phyloP scores from a whole-genome alignment of 441 rosid genomes.

The Sinapis alba region DNA sequence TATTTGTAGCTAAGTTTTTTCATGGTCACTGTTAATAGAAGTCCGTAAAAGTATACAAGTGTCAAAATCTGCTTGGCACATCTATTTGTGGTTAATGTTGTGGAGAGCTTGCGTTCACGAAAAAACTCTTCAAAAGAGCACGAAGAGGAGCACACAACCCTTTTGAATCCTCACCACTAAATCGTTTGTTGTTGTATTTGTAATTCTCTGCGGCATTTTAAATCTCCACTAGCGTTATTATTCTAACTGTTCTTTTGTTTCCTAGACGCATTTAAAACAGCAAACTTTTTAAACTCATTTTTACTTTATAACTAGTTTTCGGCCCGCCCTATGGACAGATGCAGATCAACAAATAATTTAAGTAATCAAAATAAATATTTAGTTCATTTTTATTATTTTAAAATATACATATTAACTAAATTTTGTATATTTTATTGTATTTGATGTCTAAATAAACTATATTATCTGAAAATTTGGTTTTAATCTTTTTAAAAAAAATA shows the following conservation, averaged over 20 bases:
- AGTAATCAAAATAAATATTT: too few species aligned
- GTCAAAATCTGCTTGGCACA: neutral
- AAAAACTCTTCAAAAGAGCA: slow-evolving; percentile 28
- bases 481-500: too few species aligned
- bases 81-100: neutral
- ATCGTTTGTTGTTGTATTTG: neutral
- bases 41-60: neutral
- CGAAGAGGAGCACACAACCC: neutral
- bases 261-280: neutral
- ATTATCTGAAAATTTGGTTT: too few species aligned
- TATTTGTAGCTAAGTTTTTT: neutral
- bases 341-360: too few species aligned
- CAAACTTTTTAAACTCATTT: too few species aligned
- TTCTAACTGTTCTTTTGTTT: neutral
- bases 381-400: too few species aligned
- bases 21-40: neutral
- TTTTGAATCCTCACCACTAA: slow-evolving; percentile 17
- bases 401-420: too few species aligned
- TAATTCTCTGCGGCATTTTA: neutral
- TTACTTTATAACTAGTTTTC: too few species aligned
- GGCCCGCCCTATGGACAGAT: too few species aligned
- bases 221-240: neutral
- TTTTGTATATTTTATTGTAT: too few species aligned
- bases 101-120: slow-evolving; percentile 31
- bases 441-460: too few species aligned